Conservation (phyloP, 1,284 basidiomycete genomes). For the Microbotryomycetes sp. region DNA sequence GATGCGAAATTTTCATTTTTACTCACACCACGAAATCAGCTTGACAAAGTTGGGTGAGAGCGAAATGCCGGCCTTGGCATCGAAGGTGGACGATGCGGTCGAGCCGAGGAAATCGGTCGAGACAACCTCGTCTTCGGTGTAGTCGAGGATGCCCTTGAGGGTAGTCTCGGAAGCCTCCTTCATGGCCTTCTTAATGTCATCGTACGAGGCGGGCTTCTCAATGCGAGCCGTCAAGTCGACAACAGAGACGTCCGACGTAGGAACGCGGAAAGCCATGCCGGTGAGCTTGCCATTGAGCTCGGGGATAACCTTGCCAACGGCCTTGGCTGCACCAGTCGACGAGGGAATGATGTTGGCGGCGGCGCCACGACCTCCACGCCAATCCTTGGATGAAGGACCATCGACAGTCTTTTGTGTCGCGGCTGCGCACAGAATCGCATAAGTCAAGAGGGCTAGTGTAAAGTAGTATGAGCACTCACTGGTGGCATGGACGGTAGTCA, state of each 20-base stretch:
- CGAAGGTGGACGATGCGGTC: constrained; percentile 48
- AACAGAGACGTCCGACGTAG: constrained; percentile 93
- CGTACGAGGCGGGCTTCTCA: constrained; percentile 78
- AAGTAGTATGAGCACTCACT: constrained; percentile 19
- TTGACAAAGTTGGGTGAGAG: constrained; percentile 45
- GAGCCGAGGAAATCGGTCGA: constrained; percentile 89
- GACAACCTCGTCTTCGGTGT: constrained; percentile 92
- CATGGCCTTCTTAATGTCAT: constrained; percentile 82
- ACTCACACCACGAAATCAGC: constrained; percentile 18
- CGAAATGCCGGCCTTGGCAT: constrained; percentile 86
- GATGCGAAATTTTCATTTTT: too few species aligned
- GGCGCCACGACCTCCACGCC: constrained; percentile 86
- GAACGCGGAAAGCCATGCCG: constrained; percentile 95
- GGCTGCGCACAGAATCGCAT: constrained; percentile 54
- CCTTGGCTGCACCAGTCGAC: constrained; percentile 96
- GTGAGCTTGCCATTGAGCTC: constrained; percentile 94
- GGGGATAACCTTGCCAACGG: constrained; percentile 97
- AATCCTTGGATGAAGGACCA: constrained; percentile 86
- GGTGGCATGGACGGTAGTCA: constrained; percentile 89
- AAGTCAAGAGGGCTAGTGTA: not conserved
- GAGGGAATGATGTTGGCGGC: constrained; percentile 99
- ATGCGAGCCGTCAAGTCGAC: constrained; percentile 94
- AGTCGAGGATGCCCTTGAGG: constrained; percentile 76
- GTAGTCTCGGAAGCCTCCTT: constrained; percentile 70
- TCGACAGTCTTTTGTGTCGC: constrained; percentile 99